These are phyloP conservation scores for Xanthoparmelia taractica DNA, from an alignment of 495 filamentous ascomycete genomes.

Conservation along the genomic window DNA sequence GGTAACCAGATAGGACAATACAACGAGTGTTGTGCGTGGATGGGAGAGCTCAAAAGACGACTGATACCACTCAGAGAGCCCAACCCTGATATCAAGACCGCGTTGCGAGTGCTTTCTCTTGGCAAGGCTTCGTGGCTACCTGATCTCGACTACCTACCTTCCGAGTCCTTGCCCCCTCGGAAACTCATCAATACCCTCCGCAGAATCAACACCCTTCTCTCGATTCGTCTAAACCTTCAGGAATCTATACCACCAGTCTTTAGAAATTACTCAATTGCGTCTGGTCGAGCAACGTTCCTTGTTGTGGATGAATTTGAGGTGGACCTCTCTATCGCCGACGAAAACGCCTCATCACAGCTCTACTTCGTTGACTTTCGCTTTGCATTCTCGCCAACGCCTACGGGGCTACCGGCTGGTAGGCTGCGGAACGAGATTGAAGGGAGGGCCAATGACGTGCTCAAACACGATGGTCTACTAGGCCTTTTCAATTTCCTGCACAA, in stretches of 20 bases:
- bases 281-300: conserved; percentile 78
- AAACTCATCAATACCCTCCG: conserved; percentile 60
- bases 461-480: conserved; percentile 56
- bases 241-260: conserved; percentile 67
- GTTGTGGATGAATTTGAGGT: conserved; percentile 84
- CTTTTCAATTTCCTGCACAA: conserved; percentile 82
- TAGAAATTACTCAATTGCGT: conserved; percentile 61
- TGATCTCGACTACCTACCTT: conserved; percentile 73
- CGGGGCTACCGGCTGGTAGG: conserved; percentile 48
- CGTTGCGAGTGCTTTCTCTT: conserved; percentile 70
- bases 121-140: conserved; percentile 69
- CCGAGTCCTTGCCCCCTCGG: conserved; percentile 56
- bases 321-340: conserved; percentile 78
- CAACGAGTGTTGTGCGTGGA: conserved; percentile 45
- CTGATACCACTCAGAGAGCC: conserved; percentile 59
- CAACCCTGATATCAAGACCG: conserved; percentile 85
- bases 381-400: conserved; percentile 60
- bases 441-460: conserved; percentile 61
- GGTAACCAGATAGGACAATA: conserved; percentile 51
- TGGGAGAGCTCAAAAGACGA: conserved; percentile 62
- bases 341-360: conserved; percentile 70
- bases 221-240: conserved; percentile 69
- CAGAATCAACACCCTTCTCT: conserved; percentile 74
- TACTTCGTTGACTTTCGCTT: conserved; percentile 91
- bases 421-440: conserved; percentile 57